A percentile compares a stretch with the other conserved stretches of the same genome.
These are phyloP conservation scores for Oryza meyeriana DNA, from an alignment of 176 grass and related monocot species.

Conservation along the genomic window DNA sequence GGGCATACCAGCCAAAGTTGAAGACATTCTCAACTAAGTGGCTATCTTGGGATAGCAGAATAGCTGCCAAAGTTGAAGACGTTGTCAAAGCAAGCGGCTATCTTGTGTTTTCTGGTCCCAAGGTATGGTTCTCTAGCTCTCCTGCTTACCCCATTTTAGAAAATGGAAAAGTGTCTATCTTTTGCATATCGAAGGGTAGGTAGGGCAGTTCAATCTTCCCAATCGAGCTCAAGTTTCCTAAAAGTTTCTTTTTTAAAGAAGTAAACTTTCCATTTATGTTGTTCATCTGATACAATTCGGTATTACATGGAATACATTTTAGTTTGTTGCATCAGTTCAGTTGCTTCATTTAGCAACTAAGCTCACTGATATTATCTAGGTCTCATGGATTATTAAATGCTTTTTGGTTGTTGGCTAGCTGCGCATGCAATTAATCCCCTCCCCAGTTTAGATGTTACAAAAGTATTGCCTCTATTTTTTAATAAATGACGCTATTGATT, in stretches of 20 bases:
- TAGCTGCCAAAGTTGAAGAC: not conserved
- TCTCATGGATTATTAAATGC: not conserved
- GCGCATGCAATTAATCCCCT: not conserved
- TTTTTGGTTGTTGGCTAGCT: not conserved
- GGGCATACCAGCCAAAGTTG: not conserved
- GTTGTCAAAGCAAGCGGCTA: not conserved
- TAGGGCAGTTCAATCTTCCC: not conserved
- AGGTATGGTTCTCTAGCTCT: not conserved
- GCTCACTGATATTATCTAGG: not conserved
- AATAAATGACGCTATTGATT: no score
- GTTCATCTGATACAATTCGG: not conserved
- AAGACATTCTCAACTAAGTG: not conserved
- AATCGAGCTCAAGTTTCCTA: not conserved
- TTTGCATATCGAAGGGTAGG: not conserved
- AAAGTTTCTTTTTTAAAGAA: not conserved
- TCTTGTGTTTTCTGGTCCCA: not conserved
- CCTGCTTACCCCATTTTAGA: not conserved
- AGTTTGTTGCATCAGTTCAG: not conserved
- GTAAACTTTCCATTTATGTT: not conserved
- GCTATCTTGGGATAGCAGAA: not conserved
- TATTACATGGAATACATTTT: not conserved
- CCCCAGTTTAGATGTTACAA: not conserved
- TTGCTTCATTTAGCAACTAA: not conserved
- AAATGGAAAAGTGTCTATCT: not conserved
- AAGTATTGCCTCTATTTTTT: no score